phyloP scores from a whole-genome alignment of 768 basidiomycete species.

The Phylloporus scabripes region DNA sequence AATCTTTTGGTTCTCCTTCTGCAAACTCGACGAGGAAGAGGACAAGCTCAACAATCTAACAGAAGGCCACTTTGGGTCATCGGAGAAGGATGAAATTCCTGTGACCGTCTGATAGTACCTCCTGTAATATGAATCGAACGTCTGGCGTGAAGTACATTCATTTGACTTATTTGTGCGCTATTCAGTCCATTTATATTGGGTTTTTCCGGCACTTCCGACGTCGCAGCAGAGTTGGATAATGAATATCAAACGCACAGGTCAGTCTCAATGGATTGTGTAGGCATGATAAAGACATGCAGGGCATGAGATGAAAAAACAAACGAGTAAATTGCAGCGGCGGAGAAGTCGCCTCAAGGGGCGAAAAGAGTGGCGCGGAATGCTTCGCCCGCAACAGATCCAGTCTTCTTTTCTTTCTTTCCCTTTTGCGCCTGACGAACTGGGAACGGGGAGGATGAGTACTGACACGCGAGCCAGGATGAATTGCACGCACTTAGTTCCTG shows the following conservation, averaged over 20 bases:
- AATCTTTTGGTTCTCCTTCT: constrained; percentile 49
- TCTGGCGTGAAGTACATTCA: too few relatives aligned
- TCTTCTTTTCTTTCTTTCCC: constrained; percentile 52
- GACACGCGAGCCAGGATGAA: not conserved
- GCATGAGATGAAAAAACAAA: constrained; percentile 5
- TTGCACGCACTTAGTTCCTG: constrained; percentile 78
- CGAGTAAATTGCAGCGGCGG: not conserved
- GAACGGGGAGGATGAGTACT: constrained; percentile 6
- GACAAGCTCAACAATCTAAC: constrained; percentile 54
- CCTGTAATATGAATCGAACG: not conserved
- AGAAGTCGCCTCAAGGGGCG: constrained; percentile 58
- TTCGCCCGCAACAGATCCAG: constrained; percentile 67
- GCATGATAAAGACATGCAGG: constrained; percentile 14
- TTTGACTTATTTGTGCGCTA: too few relatives aligned
- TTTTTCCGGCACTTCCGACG: too few relatives aligned
- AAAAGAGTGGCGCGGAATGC: constrained; percentile 81
- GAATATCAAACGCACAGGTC: not conserved
- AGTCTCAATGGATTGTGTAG: constrained; percentile 7
- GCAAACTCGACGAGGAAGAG: constrained; percentile 57
- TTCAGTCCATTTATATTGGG: too few relatives aligned
- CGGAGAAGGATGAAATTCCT: not conserved
- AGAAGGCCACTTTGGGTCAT: constrained; percentile 31
- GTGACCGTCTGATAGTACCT: not conserved
- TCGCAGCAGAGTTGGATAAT: too few relatives aligned
- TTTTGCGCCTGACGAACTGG: constrained; percentile 71